Conservation (phyloP, 2,329 filamentous ascomycete genomes). For the Monosporascus sp. region DNA sequence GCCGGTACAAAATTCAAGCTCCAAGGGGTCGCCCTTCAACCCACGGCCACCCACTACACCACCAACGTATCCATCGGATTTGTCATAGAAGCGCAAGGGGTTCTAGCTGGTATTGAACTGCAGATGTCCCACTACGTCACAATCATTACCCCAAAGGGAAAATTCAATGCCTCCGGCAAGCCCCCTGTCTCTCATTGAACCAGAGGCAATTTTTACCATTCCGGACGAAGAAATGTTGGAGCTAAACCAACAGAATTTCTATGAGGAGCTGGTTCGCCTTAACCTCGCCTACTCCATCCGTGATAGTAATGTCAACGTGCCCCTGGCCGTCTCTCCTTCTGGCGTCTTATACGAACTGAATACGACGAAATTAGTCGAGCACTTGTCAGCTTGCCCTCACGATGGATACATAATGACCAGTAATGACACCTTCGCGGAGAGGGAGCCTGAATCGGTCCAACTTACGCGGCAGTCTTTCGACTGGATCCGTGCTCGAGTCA, state of each 20-base stretch:
- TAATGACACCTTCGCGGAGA: slow-evolving; percentile 26
- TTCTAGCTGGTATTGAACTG: no score
- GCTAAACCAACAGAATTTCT: slow-evolving; percentile 20
- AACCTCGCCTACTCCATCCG: slow-evolving; percentile 22
- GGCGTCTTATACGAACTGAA: slow-evolving; percentile 23
- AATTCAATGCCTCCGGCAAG: no score
- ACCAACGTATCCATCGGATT: no score
- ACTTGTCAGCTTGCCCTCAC: slow-evolving; percentile 28
- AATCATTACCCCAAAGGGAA: no score
- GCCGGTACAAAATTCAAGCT: no score
- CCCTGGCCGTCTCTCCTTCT: slow-evolving; percentile 18
- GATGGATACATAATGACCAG: slow-evolving; percentile 29
- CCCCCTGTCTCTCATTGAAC: no score
- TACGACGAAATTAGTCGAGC: slow-evolving; percentile 35
- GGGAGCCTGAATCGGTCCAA: slow-evolving; percentile 17
- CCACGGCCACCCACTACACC: no score
- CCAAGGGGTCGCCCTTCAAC: no score
- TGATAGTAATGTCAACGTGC: slow-evolving; percentile 3
- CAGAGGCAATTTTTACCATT: slow-evolving; percentile 5
- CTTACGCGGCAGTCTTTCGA: slow-evolving; percentile 24
- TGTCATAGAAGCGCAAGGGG: no score
- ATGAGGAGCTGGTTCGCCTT: slow-evolving; percentile 24
- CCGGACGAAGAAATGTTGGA: slow-evolving; percentile 16
- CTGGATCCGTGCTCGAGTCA: slow-evolving; percentile 19
- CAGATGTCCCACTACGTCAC: no score